Conservation (phyloP, 345 rosid genomes). For the Salix caprea region DNA sequence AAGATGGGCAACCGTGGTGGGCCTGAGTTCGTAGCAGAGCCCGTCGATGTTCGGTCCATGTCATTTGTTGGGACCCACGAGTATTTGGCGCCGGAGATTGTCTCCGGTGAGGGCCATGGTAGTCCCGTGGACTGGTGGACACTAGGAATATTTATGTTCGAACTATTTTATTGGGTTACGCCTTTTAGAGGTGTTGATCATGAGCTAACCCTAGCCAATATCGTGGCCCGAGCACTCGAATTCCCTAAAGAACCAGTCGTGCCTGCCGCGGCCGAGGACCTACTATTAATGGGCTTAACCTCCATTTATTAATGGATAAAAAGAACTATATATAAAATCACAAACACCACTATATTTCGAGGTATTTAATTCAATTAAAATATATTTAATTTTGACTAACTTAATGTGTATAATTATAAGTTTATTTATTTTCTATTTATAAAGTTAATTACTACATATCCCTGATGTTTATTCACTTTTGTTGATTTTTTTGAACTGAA, state of each 20-base stretch:
- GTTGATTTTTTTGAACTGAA: too few species aligned
- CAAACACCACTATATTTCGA: too few species aligned
- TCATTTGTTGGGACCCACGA: slow-evolving; percentile 94
- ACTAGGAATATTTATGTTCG: slow-evolving; percentile 72
- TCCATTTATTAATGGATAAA: too few species aligned
- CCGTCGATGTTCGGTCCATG: slow-evolving; percentile 83
- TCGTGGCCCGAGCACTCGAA: slow-evolving; percentile 91
- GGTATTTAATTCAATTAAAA: too few species aligned
- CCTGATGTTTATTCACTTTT: too few species aligned
- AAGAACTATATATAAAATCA: too few species aligned
- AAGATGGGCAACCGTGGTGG: slow-evolving; percentile 44
- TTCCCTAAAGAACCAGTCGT: slow-evolving; percentile 71
- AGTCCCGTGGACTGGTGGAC: slow-evolving; percentile 98
- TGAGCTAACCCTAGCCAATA: slow-evolving; percentile 79
- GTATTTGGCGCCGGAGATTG: slow-evolving; percentile 86
- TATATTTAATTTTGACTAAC: too few species aligned
- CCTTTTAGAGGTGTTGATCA: slow-evolving; percentile 85
- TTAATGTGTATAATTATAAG: too few species aligned
- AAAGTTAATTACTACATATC: too few species aligned
- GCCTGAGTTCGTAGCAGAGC: slow-evolving; percentile 81
- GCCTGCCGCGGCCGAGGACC: slow-evolving; percentile 16
- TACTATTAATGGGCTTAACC: too few species aligned
- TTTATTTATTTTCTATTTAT: too few species aligned
- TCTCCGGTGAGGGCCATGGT: slow-evolving; percentile 91
- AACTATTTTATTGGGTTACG: slow-evolving; percentile 70